phyloP scores from a whole-genome alignment of 305 asterid genomes.

The Fraxinus ornus region DNA sequence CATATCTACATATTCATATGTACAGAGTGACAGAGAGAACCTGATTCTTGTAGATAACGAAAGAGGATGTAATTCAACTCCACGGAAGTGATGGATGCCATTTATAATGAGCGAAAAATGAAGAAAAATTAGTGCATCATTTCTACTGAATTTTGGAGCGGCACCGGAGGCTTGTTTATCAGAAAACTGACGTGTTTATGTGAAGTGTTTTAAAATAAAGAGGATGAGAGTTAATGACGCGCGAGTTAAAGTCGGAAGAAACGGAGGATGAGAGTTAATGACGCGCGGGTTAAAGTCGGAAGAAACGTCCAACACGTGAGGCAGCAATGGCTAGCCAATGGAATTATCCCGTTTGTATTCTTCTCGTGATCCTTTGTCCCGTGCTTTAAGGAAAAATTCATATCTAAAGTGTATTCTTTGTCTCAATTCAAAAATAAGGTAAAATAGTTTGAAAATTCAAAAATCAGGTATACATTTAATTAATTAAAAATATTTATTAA shows the following conservation, averaged over 20 bases:
- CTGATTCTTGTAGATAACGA: constrained; percentile 53
- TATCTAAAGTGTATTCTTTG: too few species aligned
- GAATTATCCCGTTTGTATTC: neutral
- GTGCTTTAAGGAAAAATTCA: too few species aligned
- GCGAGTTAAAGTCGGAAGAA: too few species aligned
- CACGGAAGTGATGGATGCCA: constrained; percentile 39
- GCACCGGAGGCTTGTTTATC: neutral
- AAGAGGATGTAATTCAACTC: constrained; percentile 41
- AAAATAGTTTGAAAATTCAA: too few species aligned
- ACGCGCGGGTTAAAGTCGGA: neutral
- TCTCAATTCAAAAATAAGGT: too few species aligned
- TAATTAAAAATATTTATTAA: too few species aligned
- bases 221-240: neutral
- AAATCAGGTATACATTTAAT: too few species aligned
- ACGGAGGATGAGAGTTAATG: neutral
- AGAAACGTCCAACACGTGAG: neutral
- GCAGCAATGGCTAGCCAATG: neutral
- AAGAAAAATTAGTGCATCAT: neutral
- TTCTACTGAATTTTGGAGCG: neutral
- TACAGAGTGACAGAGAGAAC: constrained; percentile 17
- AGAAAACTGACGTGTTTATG: neutral
- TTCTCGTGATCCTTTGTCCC: neutral
- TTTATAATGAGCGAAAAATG: neutral
- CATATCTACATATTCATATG: neutral
- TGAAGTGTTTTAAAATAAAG: neutral